Evolutionary conservation across 164 flowering plant genomes (phyloP).

Genomic region (Magnolia officinalis): DNA sequence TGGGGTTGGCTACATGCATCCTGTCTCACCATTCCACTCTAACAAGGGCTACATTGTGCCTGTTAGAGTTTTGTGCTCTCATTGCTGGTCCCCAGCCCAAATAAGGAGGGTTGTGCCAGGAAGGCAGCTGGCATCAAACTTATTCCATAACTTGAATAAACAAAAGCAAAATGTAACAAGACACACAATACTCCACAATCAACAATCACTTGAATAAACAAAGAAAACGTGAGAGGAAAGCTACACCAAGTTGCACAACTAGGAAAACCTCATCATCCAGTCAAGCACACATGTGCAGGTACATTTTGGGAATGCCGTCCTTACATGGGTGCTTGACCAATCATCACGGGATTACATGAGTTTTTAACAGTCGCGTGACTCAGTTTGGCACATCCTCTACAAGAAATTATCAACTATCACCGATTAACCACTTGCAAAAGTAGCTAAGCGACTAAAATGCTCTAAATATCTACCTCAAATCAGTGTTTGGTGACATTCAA

Average conservation of each 20-base stretch:
- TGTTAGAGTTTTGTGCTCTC: too few species aligned
- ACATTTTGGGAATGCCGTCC: not conserved
- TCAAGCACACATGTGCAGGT: not conserved
- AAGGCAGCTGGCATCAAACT: too few species aligned
- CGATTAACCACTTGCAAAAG: not conserved
- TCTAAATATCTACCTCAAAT: not conserved
- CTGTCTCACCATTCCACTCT: not conserved
- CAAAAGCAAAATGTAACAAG: not conserved
- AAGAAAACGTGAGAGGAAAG: not conserved
- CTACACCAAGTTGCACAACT: not conserved
- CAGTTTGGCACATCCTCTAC: not conserved
- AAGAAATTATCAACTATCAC: not conserved
- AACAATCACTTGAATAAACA: not conserved
- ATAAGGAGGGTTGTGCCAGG: too few species aligned
- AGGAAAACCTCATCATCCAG: not conserved
- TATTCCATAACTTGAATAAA: too few species aligned
- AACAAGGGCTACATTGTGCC: not conserved
- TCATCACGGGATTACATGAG: not conserved
- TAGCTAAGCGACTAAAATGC: not conserved
- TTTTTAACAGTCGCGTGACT: not conserved
- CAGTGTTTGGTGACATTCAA: not conserved
- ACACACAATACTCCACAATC: not conserved
- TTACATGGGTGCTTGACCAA: not conserved
- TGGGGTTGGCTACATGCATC: not conserved
- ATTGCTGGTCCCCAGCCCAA: too few species aligned